Base-by-base conservation (phyloP, 2,329 filamentous ascomycete species). In the Exophiala viscosa region DNA sequence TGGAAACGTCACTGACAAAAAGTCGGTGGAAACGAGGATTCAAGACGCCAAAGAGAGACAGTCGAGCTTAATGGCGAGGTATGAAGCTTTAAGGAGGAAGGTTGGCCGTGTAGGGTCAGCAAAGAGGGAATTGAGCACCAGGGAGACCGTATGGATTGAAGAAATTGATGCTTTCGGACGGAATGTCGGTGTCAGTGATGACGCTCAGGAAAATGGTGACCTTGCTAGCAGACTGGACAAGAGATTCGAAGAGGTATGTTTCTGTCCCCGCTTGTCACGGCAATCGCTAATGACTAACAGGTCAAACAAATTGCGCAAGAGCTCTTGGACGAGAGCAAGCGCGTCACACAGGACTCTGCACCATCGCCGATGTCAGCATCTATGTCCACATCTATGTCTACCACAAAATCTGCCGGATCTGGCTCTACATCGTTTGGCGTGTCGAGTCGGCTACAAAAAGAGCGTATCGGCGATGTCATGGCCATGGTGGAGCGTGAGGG, bases 401-500 rank as follows among this genome's bases (percentile, higher is more conserved):
- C 35, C 36, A 40, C 51, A 6, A 50, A 38, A 5, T 28, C 47
- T 2, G 31, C 36, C 2, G 35, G 14, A 13, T 45, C 41, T n/a
- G 46, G 20, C 34, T 35, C 34, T 38, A 14, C 44, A 5, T 34
- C 39, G 6, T 50, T 57, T 7, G 44, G 55, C 11, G 56, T 60
- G 6, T 52, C 55, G 13, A 55, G 52, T 40, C 50, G 70, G 47
- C 60, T 77, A 20, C 74, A 76, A 54, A 70, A 70, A 34, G 71
- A 72, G 33, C 74, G 70, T 63, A 65, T 77, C 43, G 66, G 67
- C 2, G 73, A 77, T 62, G 75, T 75, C 5, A 76, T 76, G 73
- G 68, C 65, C 36, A 72, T 77, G 73, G 72, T 78, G 42, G 75
- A 77, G 53, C 66, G 74, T 68, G 75, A 77, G 71, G 52, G 48